phyloP scores from a whole-genome alignment of 2,329 filamentous ascomycete genomes.

The Aspergillus brasiliensis region DNA sequence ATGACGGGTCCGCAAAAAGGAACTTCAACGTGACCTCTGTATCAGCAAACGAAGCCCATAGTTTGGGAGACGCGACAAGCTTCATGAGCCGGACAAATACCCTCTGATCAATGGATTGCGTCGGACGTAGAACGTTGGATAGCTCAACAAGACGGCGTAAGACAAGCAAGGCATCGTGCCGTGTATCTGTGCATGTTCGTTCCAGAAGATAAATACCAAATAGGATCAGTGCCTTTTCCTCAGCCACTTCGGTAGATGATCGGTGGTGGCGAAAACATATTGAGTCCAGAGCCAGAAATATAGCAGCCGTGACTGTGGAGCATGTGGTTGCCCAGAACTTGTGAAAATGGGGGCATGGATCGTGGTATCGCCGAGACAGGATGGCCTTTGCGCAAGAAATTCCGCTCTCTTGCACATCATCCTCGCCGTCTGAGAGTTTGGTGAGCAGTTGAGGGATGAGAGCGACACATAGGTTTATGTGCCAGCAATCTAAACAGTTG shows the following conservation, averaged over 20 bases:
- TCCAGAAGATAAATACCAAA: background rate
- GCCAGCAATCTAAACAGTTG: slow-evolving; percentile 2
- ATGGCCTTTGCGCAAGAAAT: background rate
- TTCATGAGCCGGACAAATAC: background rate
- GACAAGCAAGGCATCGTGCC: slow-evolving; percentile 1
- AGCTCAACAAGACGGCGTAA: background rate
- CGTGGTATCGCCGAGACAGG: background rate
- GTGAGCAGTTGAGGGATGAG: background rate
- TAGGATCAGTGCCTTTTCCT: background rate
- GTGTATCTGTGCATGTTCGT: background rate
- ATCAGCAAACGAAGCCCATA: background rate
- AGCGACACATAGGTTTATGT: background rate
- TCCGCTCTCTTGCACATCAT: background rate
- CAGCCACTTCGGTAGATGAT: background rate
- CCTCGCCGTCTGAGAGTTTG: background rate
- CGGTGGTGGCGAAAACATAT: background rate
- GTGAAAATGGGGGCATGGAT: background rate
- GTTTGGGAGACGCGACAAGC: background rate
- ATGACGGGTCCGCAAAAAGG: background rate
- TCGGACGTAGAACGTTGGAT: background rate
- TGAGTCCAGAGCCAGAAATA: slow-evolving; percentile 1
- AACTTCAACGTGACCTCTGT: background rate
- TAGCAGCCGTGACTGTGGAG: background rate
- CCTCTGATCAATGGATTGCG: background rate
- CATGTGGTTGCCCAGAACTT: slow-evolving; percentile 3